Conservation (phyloP, 768 basidiomycete species). For the Leccinellum rugosiceps region DNA sequence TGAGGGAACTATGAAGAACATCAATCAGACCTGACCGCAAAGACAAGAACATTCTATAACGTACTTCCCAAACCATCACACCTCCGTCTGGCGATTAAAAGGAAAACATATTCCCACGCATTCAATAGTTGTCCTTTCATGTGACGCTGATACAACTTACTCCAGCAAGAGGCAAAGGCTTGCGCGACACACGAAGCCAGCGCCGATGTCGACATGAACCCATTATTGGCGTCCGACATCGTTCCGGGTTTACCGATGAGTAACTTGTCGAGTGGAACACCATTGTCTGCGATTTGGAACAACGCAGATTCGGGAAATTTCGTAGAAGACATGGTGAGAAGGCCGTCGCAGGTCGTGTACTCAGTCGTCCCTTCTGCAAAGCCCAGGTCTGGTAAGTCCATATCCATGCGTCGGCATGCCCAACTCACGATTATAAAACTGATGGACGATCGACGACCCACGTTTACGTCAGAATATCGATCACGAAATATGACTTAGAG, state of each 20-base stretch:
- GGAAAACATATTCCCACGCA: too few species aligned
- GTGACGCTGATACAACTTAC: neutral
- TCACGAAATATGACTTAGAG: neutral
- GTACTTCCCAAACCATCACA: neutral
- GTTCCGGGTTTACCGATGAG: conserved; percentile 49
- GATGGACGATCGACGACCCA: neutral
- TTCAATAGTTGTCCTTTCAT: neutral
- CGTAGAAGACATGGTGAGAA: neutral
- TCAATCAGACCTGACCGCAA: neutral
- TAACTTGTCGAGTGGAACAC: conserved; percentile 59
- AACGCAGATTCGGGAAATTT: neutral
- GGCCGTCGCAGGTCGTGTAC: conserved; percentile 24
- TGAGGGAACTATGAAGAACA: neutral
- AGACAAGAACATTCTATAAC: neutral
- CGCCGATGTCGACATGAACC: conserved; percentile 50
- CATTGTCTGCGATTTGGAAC: neutral
- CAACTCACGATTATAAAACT: conserved; percentile 15
- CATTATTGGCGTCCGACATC: conserved; percentile 46
- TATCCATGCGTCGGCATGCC: neutral
- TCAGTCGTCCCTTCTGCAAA: conserved; percentile 31
- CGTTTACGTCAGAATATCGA: neutral
- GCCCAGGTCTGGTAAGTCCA: neutral
- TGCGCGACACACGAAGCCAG: conserved; percentile 57
- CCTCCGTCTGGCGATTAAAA: neutral
- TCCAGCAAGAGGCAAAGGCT: conserved; percentile 24